Conservation (phyloP, 2,329 filamentous ascomycete species). For the Cladobotryum protrusum region DNA sequence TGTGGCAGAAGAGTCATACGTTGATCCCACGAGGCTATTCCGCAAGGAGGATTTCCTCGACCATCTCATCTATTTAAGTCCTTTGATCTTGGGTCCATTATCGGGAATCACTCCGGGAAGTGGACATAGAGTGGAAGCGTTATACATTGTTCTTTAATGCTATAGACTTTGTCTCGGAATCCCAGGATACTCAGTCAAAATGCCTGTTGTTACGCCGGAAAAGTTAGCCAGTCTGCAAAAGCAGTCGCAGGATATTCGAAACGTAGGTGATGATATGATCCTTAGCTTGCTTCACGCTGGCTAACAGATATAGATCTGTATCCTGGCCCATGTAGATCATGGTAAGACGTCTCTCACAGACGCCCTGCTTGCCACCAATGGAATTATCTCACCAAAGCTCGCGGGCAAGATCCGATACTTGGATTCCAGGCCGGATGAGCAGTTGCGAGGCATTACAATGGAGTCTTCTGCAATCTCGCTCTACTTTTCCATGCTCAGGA, state of each 20-base stretch:
- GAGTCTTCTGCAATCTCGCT: slow-evolving; percentile 97
- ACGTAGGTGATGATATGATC: slow-evolving; percentile 53
- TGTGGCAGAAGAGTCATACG: background rate
- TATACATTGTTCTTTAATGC: background rate
- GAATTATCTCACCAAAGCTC: slow-evolving; percentile 96
- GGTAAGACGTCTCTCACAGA: slow-evolving; percentile 97
- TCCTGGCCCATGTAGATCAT: slow-evolving; percentile 94
- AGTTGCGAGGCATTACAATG: slow-evolving; percentile 98
- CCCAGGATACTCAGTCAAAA: slow-evolving; percentile 36
- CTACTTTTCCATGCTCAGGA: slow-evolving; percentile 85
- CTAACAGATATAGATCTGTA: slow-evolving; percentile 65
- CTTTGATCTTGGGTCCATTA: too few species aligned
- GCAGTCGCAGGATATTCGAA: slow-evolving; percentile 82
- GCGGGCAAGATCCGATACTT: slow-evolving; percentile 97
- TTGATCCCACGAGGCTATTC: too few species aligned
- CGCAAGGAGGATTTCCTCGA: too few species aligned
- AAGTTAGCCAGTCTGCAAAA: slow-evolving; percentile 86
- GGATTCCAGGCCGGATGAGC: slow-evolving; percentile 92
- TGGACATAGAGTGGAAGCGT: background rate
- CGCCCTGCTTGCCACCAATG: slow-evolving; percentile 94
- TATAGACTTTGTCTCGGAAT: background rate
- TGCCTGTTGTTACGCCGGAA: slow-evolving; percentile 89
- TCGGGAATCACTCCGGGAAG: background rate
- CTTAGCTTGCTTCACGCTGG: background rate
- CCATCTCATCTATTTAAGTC: too few species aligned